A percentile compares a stretch with the other conserved stretches of the same genome.
Conservation (phyloP, 1,139 yeast genomes). For the Saccharomyces pastorianus region DNA sequence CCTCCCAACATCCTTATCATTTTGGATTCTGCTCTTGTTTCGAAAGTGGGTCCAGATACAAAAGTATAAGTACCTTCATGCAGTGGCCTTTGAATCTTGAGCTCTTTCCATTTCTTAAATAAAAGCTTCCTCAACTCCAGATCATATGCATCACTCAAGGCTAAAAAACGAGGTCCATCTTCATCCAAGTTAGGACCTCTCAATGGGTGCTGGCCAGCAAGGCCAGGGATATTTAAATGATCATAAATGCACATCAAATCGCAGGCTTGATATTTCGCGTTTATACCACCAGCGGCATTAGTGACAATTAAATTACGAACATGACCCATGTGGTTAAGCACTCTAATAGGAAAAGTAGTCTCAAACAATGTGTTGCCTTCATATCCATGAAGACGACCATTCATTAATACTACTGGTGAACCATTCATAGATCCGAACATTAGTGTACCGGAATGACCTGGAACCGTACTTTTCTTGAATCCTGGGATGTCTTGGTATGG, state of each 20-base stretch:
- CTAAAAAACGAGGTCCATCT: conserved; percentile 81
- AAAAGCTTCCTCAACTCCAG: conserved; percentile 55
- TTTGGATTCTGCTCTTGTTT: conserved; percentile 86
- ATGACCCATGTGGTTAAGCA: conserved; percentile 52
- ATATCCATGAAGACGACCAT: conserved; percentile 84
- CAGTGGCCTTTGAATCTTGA: conserved; percentile 50
- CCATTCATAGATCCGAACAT: conserved; percentile 66
- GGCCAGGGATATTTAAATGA: conserved; percentile 85
- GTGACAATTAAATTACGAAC: conserved; percentile 64
- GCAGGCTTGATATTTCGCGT: conserved; percentile 60
- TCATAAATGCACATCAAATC: conserved; percentile 86
- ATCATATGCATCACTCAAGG: conserved; percentile 86
- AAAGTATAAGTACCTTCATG: conserved; percentile 84
- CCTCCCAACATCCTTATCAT: conserved; percentile 68
- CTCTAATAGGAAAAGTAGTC: conserved; percentile 80
- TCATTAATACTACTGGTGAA: conserved; percentile 87
- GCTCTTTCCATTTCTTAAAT: conserved; percentile 44
- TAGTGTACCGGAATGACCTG: conserved; percentile 82
- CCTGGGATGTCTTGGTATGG: conserved; percentile 71
- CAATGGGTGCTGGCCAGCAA: conserved; percentile 81
- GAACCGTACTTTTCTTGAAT: conserved; percentile 72
- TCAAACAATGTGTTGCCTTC: conserved; percentile 80
- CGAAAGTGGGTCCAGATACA: conserved; percentile 92
- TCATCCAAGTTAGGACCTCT: conserved; percentile 77
- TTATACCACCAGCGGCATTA: conserved; percentile 91